Base-by-base conservation (phyloP, 495 filamentous ascomycete genomes). In the Penicillium maclennaniae region DNA sequence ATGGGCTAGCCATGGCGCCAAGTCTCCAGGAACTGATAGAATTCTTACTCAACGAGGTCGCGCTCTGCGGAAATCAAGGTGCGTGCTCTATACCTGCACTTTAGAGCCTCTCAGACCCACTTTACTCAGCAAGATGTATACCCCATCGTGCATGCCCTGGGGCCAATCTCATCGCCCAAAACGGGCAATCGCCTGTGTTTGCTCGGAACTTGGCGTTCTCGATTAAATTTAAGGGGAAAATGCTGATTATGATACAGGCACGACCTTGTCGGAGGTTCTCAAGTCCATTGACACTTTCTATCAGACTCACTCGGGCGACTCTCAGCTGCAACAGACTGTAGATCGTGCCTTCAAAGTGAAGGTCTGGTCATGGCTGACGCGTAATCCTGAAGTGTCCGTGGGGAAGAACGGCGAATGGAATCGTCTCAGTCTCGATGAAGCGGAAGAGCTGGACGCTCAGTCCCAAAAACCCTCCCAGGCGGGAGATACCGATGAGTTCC, bases 1-100 rank as follows among this genome's bases (percentile, higher is more conserved):
- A 68, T 63, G 60, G 54, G 43, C 31, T 55, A 50, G 65, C 25
- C 42, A 91, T 92, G 89, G 81, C 74, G 48, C 74, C 68, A 45
- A 80, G 81, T 53, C 70, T 88, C 48, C 86, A 90, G 67, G 82
- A 82, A 51, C 69, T 93, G 67, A 83, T 91, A 43, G 79, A 86
- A 56, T 83, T 81, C 62, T 69, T 92, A 43, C 69, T 92, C 42
- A 78, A 79, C 17, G 86, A 88, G 73, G 85, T 92, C 63, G 87
- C 87, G 34, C 73, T 85, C 39, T 74, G 72, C 47, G 88, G 88
- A 27, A 79, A 80, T 53, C 75, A 80, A 73, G 88, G 88, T 92
- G 68, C 71, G 87, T 80, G 55, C 49, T 55, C 44, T 47, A 7
- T 16, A 6, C 46, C 36, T 20, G 31, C 31, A 4, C 10, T 34